These are phyloP conservation scores for Thuja plicata DNA, from an alignment of 83 land plant species.

Conservation along the genomic window DNA sequence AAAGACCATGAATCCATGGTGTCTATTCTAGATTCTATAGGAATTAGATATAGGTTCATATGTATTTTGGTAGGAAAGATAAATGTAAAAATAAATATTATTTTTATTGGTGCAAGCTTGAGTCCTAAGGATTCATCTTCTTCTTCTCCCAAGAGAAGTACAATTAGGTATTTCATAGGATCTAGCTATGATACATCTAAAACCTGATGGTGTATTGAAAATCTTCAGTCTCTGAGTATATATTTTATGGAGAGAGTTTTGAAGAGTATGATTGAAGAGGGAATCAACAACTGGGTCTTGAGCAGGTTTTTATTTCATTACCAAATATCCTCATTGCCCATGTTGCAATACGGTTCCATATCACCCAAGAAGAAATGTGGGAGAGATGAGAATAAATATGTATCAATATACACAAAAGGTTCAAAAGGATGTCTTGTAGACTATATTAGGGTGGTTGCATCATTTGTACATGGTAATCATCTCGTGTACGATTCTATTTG, in stretches of 20 bases:
- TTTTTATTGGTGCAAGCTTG: neutral
- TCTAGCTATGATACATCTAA: slow-evolving; percentile 43
- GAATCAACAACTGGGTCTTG: slow-evolving; percentile 34
- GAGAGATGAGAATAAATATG: slow-evolving; percentile 1
- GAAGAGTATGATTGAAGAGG: slow-evolving; percentile 38
- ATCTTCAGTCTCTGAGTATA: slow-evolving; percentile 33
- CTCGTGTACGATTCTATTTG: slow-evolving; percentile 52
- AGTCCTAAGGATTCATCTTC: slow-evolving; percentile 38
- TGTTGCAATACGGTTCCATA: slow-evolving; percentile 18
- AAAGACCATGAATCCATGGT: slow-evolving; percentile 48
- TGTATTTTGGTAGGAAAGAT: slow-evolving; percentile 44
- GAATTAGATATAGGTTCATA: slow-evolving; percentile 34
- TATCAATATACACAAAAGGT: slow-evolving; percentile 12
- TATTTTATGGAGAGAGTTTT: slow-evolving; percentile 38
- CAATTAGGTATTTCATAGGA: slow-evolving; percentile 37
- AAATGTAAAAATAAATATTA: neutral
- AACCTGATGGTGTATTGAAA: slow-evolving; percentile 71
- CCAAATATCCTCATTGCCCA: slow-evolving; percentile 30
- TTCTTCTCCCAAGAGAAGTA: slow-evolving; percentile 59
- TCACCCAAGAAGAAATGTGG: slow-evolving; percentile 31
- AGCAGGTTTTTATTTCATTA: slow-evolving; percentile 59
- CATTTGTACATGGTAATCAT: slow-evolving; percentile 36
- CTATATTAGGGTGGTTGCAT: slow-evolving; percentile 37
- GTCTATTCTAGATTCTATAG: slow-evolving; percentile 16
- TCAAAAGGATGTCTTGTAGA: slow-evolving; percentile 31